These are phyloP conservation scores for Candida sakaeoensis DNA, from an alignment of 805 yeast species.

Conservation along the genomic window DNA sequence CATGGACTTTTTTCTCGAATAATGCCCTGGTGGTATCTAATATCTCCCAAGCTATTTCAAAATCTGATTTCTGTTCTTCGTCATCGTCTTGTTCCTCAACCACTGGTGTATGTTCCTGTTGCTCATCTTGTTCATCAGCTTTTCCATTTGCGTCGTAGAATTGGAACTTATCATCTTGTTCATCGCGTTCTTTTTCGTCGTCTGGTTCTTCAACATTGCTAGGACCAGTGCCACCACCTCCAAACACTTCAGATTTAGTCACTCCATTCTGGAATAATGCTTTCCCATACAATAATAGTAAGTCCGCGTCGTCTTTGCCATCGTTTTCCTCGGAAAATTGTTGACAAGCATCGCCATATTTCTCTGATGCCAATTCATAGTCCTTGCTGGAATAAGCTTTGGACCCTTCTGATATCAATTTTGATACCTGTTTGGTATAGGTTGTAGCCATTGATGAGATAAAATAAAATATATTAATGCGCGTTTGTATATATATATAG, in stretches of 20 bases:
- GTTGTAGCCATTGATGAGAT: slow-evolving; percentile 2
- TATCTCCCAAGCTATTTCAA: slow-evolving; percentile 86
- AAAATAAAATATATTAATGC: background rate
- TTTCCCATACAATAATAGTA: slow-evolving; percentile 73
- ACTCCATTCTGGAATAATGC: slow-evolving; percentile 78
- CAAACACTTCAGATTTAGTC: slow-evolving; percentile 70
- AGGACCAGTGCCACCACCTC: slow-evolving; percentile 53
- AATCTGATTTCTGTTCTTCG: slow-evolving; percentile 57
- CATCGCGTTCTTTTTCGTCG: slow-evolving; percentile 21
- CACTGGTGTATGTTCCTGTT: slow-evolving; percentile 16
- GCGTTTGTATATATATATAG: background rate
- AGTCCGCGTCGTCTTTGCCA: slow-evolving; percentile 67
- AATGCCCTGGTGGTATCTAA: slow-evolving; percentile 73
- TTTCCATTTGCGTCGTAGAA: slow-evolving; percentile 24
- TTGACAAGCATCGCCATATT: slow-evolving; percentile 73
- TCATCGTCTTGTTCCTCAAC: slow-evolving; percentile 50
- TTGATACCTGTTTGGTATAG: slow-evolving; percentile 41
- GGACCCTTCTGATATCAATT: slow-evolving; percentile 58
- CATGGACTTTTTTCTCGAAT: slow-evolving; percentile 40
- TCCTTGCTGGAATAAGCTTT: slow-evolving; percentile 60
- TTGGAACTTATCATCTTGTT: slow-evolving; percentile 24
- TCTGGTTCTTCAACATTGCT: slow-evolving; percentile 18
- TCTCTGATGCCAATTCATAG: slow-evolving; percentile 64
- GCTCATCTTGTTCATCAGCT: slow-evolving; percentile 15
- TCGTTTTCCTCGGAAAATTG: slow-evolving; percentile 39